phyloP scores from a whole-genome alignment of 371 early-diverging fungal species.

The Gilbertella persicaria region DNA sequence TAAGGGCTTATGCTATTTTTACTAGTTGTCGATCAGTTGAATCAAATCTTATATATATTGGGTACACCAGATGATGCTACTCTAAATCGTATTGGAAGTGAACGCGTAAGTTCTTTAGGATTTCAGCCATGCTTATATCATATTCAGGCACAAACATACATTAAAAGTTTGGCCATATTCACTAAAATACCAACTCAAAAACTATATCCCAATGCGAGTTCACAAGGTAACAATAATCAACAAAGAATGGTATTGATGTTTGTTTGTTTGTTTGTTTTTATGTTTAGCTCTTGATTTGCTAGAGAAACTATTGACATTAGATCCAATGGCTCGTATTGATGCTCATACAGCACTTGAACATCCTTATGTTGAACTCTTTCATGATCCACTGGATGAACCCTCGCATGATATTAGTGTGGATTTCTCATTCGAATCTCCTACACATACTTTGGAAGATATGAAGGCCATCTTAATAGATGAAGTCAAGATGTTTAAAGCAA shows the following conservation, averaged over 20 bases:
- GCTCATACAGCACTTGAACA: slow-evolving; percentile 83
- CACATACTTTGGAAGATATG: too few relatives aligned
- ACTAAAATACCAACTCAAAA: slow-evolving; percentile 85
- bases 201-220: slow-evolving; percentile 79
- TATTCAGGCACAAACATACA: slow-evolving; percentile 92
- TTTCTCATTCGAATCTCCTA: too few relatives aligned
- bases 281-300: slow-evolving; percentile 80
- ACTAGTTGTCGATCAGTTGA: slow-evolving; percentile 98
- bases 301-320: slow-evolving; percentile 77
- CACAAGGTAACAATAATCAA: too few relatives aligned
- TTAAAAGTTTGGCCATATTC: slow-evolving; percentile 86
- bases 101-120: slow-evolving; percentile 67
- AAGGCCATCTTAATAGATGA: too few relatives aligned
- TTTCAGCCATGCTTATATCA: too few relatives aligned
- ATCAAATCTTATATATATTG: slow-evolving; percentile 94
- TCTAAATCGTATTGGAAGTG: slow-evolving; percentile 79
- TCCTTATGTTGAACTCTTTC: slow-evolving; percentile 76
- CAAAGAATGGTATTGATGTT: too few relatives aligned
- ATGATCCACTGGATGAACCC: slow-evolving; percentile 80
- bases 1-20: too few relatives aligned
- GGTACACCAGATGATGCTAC: slow-evolving; percentile 98
- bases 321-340: slow-evolving; percentile 80
- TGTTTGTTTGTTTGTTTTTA: too few relatives aligned
- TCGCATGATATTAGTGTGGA: too few relatives aligned
- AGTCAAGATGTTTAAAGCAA: too few relatives aligned